A percentile compares a stretch with the other conserved stretches of the same genome.
phyloP scores from a whole-genome alignment of 2,329 filamentous ascomycete genomes.

The Neonectria punicea region DNA sequence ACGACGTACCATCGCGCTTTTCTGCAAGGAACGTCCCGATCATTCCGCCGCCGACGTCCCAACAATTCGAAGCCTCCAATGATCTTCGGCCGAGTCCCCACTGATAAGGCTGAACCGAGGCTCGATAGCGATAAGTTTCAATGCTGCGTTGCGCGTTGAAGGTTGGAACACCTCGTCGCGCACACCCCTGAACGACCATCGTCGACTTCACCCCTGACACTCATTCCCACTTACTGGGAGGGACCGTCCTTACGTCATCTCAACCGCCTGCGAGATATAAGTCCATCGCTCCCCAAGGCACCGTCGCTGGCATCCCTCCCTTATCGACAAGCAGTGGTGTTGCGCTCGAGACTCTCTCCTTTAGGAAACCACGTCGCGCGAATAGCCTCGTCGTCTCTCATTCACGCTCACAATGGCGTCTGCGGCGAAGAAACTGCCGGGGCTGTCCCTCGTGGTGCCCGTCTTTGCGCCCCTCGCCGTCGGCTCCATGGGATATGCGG shows the following conservation, averaged over 20 bases:
- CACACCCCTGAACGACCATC: not conserved
- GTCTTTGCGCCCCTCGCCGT: conserved; percentile 55
- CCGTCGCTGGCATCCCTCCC: not conserved
- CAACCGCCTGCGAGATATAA: not conserved
- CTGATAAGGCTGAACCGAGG: conserved; percentile 36
- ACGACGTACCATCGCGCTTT: not conserved
- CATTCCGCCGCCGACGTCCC: conserved; percentile 4
- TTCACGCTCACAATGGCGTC: conserved; percentile 44
- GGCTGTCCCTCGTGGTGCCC: conserved; percentile 49
- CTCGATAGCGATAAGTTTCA: conserved; percentile 18
- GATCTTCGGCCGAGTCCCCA: conserved; percentile 24
- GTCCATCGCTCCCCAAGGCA: not conserved
- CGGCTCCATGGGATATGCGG: conserved; percentile 59
- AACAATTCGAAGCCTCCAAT: conserved; percentile 25
- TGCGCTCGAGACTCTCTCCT: not conserved
- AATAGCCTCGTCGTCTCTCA: not conserved
- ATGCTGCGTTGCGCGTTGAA: not conserved
- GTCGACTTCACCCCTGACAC: not conserved
- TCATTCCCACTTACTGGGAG: too few species aligned
- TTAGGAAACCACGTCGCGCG: too few species aligned
- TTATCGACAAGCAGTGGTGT: not conserved
- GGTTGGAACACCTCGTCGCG: not conserved
- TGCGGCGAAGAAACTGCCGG: conserved; percentile 47
- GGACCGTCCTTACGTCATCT: not conserved
- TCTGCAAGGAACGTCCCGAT: not conserved